phyloP scores from a whole-genome alignment of 768 basidiomycete species.

The Dacryopinax primogenitus region DNA sequence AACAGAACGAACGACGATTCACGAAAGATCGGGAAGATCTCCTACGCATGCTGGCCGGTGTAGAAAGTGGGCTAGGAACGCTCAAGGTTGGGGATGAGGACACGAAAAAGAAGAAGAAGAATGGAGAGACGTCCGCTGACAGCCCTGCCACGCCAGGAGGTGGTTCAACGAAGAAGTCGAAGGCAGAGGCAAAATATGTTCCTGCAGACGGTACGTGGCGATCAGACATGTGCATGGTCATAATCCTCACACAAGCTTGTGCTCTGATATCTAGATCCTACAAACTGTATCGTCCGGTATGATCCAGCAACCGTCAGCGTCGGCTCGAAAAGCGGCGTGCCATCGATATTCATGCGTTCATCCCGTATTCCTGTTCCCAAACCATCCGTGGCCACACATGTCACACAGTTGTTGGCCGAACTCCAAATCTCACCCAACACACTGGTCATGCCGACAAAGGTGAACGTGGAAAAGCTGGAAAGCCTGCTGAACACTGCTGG shows the following conservation, averaged over 20 bases:
- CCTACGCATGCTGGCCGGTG: slow-evolving; percentile 66
- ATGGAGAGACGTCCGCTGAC: slow-evolving; percentile 16
- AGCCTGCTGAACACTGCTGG: slow-evolving; percentile 56
- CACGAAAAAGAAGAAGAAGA: slow-evolving; percentile 49
- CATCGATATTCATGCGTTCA: slow-evolving; percentile 69
- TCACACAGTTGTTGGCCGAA: slow-evolving; percentile 63
- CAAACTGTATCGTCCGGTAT: slow-evolving; percentile 8
- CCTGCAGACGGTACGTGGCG: neutral
- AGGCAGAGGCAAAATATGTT: slow-evolving; percentile 4
- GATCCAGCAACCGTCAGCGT: neutral
- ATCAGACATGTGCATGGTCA: neutral
- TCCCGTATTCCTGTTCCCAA: slow-evolving; percentile 75
- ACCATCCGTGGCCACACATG: slow-evolving; percentile 55
- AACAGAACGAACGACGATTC: slow-evolving; percentile 81
- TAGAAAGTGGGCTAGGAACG: slow-evolving; percentile 75
- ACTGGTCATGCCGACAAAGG: slow-evolving; percentile 88
- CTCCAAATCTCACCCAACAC: slow-evolving; percentile 57
- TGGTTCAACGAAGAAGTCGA: neutral
- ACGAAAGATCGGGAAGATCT: slow-evolving; percentile 81
- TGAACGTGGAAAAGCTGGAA: slow-evolving; percentile 64
- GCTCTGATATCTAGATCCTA: neutral
- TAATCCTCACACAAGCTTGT: too few species aligned
- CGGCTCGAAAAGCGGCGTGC: slow-evolving; percentile 12
- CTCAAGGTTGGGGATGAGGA: slow-evolving; percentile 51
- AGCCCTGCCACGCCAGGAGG: slow-evolving; percentile 1